Base-by-base conservation (phyloP, 345 rosid species). In the Physaria fendleri region DNA sequence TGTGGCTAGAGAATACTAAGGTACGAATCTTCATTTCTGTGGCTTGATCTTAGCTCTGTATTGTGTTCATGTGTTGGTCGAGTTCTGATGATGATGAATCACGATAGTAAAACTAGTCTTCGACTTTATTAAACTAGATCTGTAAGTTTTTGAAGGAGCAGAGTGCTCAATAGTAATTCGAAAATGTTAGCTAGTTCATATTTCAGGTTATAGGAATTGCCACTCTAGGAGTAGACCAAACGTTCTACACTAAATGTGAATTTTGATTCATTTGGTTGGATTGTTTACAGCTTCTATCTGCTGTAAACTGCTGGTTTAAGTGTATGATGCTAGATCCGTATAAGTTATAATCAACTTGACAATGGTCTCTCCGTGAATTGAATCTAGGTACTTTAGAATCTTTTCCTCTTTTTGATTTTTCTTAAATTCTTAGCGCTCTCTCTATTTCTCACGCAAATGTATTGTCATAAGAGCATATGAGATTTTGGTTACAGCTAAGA, bases 241-340 rank as follows among this genome's bases (percentile, higher is more conserved):
- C 21, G 12, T 41, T 67, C 5, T 50, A 25, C 34, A 3, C n/a
- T n/a, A n/a, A n/a, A n/a, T 35, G 7, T 61, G 48, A n/a, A 38
- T 24, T 56, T 24, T 15, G 22, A 63, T 38, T 62, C n/a, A n/a
- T 38, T 16, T 2, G 8, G 21, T 44, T 13, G 47, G 27, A 48
- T 59, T 53, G 29, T 23, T 40, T 72, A 64, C 90, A 93, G 99
- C 85, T 89, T 54, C 90, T 93, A 30, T 93, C 99, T 64, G 90
- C 99, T 35, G 99, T 93, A 8, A 89, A 93, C 71, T 93, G 99
- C 73, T 93, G 99, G 99, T 96, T 83, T 66, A 93, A 93, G 74
- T 93, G 97, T 65, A 79, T 93, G 86, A 49, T 81, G 44, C 79
- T 93, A 11, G 95, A 93, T 44, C 99, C 99, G n/a, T n/a, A n/a